phyloP scores from a whole-genome alignment of 768 basidiomycete genomes.

The Strobilomyces echinocephalus region DNA sequence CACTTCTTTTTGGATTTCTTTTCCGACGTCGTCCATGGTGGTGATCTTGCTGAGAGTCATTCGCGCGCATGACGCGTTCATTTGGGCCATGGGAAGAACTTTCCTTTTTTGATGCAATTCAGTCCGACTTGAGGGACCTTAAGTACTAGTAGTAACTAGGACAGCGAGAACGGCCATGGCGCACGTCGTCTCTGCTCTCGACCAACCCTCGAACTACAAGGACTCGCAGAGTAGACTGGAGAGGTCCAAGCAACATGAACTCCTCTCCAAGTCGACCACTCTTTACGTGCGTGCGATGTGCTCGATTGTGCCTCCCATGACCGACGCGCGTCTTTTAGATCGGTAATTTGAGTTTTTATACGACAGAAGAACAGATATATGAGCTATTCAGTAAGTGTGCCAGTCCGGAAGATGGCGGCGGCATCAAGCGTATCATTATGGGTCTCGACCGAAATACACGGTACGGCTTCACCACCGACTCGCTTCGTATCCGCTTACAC shows the following conservation, averaged over 20 bases:
- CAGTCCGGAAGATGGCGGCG: slow-evolving; percentile 80
- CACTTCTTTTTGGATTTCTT: slow-evolving; percentile 78
- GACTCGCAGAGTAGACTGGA: slow-evolving; percentile 86
- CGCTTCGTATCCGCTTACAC: slow-evolving; percentile 4
- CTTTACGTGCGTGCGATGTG: slow-evolving; percentile 66
- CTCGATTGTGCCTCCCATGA: slow-evolving; percentile 16
- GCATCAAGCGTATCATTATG: slow-evolving; percentile 93
- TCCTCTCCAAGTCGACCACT: slow-evolving; percentile 81
- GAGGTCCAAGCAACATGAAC: slow-evolving; percentile 69
- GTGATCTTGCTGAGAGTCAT: slow-evolving; percentile 11
- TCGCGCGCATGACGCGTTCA: slow-evolving; percentile 28
- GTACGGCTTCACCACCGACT: slow-evolving; percentile 35
- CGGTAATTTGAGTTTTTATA: slow-evolving; percentile 91
- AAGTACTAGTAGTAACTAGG: not conserved
- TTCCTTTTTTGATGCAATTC: slow-evolving; percentile 20
- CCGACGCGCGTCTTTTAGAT: slow-evolving; percentile 43
- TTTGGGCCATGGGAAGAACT: slow-evolving; percentile 23
- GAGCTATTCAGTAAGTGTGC: slow-evolving; percentile 90
- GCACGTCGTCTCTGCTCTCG: slow-evolving; percentile 77
- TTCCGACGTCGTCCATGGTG: slow-evolving; percentile 85
- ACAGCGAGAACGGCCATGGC: slow-evolving; percentile 51
- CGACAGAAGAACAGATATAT: slow-evolving; percentile 94
- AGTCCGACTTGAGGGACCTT: not conserved
- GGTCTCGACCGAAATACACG: slow-evolving; percentile 87
- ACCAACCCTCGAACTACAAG: slow-evolving; percentile 96